phyloP scores from a whole-genome alignment of 2,329 filamentous ascomycete species.

The Daldinia sp. region DNA sequence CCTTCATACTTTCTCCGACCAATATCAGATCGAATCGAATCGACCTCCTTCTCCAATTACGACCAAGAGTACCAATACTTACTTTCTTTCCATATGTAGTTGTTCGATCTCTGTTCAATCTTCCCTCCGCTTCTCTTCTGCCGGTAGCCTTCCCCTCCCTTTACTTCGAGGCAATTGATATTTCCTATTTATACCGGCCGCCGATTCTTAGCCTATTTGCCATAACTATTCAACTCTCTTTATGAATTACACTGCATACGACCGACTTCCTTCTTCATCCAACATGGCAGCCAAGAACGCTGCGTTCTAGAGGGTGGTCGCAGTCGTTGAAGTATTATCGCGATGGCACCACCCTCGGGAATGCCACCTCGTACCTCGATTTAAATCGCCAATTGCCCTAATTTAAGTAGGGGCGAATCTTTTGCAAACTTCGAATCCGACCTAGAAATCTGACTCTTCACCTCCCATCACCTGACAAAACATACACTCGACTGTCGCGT shows the following conservation, averaged over 20 bases:
- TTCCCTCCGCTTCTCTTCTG: slow-evolving; percentile 17
- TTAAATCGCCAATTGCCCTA: slow-evolving; percentile 33
- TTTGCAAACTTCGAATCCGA: background rate
- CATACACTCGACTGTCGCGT: slow-evolving; percentile 25
- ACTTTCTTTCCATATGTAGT: background rate
- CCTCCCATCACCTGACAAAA: slow-evolving; percentile 2
- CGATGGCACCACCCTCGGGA: slow-evolving; percentile 67
- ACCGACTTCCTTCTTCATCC: slow-evolving; percentile 43
- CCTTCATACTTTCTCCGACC: background rate
- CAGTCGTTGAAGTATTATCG: slow-evolving; percentile 52
- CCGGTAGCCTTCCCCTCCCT: slow-evolving; percentile 20
- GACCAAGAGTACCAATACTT: background rate
- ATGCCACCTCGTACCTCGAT: slow-evolving; percentile 48
- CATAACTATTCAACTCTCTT: slow-evolving; percentile 6
- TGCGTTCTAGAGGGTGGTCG: slow-evolving; percentile 64
- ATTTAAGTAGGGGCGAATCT: slow-evolving; percentile 25
- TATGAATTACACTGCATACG: slow-evolving; percentile 25
- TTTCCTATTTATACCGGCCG: slow-evolving; percentile 21
- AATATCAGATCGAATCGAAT: slow-evolving; percentile 7
- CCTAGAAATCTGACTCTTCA: background rate
- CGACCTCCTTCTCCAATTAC: background rate
- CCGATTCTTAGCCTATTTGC: slow-evolving; percentile 36
- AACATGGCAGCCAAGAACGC: slow-evolving; percentile 56
- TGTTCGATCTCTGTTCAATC: background rate
- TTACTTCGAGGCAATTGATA: slow-evolving; percentile 11